A percentile compares a stretch with the other conserved stretches of the same genome.
These are phyloP conservation scores for Lipomyces sp. DNA, from an alignment of 805 yeast species.

Conservation along the genomic window DNA sequence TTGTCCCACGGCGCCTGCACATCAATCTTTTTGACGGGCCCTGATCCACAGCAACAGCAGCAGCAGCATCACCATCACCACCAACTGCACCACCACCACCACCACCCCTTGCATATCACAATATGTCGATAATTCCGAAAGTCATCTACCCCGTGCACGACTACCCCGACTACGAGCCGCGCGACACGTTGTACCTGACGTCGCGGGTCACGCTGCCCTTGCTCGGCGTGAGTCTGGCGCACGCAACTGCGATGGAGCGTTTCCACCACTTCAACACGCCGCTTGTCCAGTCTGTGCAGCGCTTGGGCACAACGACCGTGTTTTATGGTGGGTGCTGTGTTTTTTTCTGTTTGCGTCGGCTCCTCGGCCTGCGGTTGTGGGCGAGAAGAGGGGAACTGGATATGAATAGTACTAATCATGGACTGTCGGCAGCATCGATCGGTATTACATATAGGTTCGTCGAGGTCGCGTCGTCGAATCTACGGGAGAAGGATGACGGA, in stretches of 20 bases:
- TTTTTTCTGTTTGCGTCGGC: neutral
- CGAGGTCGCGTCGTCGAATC: constrained; percentile 50
- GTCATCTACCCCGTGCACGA: constrained; percentile 33
- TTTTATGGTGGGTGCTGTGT: constrained; percentile 3
- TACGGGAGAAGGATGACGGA: constrained; percentile 61
- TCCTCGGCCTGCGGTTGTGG: neutral
- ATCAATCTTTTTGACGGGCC: no score
- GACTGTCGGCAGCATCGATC: constrained; percentile 43
- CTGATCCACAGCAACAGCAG: no score
- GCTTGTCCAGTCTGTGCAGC: constrained; percentile 1
- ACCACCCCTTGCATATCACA: no score
- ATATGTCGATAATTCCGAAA: constrained; percentile 25
- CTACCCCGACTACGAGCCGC: constrained; percentile 51
- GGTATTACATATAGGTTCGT: constrained; percentile 49
- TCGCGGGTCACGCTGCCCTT: constrained; percentile 35
- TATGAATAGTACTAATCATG: neutral
- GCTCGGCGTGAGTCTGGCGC: constrained; percentile 4
- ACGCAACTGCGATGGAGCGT: constrained; percentile 18
- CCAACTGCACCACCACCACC: no score
- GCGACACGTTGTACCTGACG: constrained; percentile 54
- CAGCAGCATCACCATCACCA: no score
- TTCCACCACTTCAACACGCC: constrained; percentile 2
- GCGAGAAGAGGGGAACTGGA: no score
- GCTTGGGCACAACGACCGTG: constrained; percentile 7
- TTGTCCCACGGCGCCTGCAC: no score